phyloP scores from a whole-genome alignment of 148 eudicot species.

The Talinum fruticosum region DNA sequence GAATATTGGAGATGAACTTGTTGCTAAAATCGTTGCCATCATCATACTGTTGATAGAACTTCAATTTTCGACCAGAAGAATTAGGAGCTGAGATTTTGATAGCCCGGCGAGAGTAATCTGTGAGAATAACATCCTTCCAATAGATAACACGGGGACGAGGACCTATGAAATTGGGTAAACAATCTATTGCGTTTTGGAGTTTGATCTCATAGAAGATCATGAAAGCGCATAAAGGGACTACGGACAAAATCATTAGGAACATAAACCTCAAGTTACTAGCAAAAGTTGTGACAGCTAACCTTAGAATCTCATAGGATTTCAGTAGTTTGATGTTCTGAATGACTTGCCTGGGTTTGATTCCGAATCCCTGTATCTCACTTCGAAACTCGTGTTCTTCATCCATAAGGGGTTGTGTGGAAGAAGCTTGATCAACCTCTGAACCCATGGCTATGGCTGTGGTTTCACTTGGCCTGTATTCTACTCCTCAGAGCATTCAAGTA shows the following conservation, averaged over 20 bases:
- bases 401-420: not conserved
- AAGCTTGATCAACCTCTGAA: slow-evolving; percentile 6
- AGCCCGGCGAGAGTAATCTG: too few relatives aligned
- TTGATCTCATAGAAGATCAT: slow-evolving; percentile 16
- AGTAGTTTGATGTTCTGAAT: not conserved
- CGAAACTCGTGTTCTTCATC: not conserved
- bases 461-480: not conserved
- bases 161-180: too few relatives aligned
- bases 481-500: too few relatives aligned
- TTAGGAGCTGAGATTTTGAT: too few relatives aligned
- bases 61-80: too few relatives aligned
- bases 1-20: not conserved
- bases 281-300: not conserved
- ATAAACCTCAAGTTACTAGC: slow-evolving; percentile 7
- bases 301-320: slow-evolving; percentile 12
- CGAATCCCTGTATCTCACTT: not conserved
- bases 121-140: too few relatives aligned
- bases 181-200: slow-evolving; percentile 5
- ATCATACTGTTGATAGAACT: slow-evolving; percentile 13
- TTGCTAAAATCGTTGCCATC: not conserved
- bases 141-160: too few relatives aligned
- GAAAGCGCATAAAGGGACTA: slow-evolving; percentile 14
- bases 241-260: not conserved
- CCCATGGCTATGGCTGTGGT: not conserved
- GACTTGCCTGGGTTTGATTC: not conserved